Percentiles rank a stretch among this genome's conserved stretches.
Evolutionary conservation across 345 rosid species (phyloP).

Genomic region (Trapa bicornis): DNA sequence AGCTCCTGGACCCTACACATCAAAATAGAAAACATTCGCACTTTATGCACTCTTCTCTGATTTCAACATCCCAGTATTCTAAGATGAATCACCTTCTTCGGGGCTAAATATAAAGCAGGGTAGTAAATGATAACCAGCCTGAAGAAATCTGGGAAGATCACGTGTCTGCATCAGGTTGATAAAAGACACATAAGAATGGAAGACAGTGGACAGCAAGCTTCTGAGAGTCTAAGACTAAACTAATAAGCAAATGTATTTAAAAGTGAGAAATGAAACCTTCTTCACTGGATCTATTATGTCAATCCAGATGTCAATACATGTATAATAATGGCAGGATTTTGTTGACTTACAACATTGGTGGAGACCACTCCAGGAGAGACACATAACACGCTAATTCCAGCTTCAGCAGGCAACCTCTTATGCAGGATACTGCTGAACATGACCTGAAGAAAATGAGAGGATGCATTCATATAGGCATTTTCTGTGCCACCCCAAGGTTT

Average conservation of each 20-base stretch:
- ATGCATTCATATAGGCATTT: background rate
- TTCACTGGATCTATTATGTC: background rate
- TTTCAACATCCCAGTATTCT: too few relatives aligned
- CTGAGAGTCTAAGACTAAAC: background rate
- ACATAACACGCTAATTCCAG: slow-evolving; percentile 76
- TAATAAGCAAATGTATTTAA: background rate
- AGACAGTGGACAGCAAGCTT: background rate
- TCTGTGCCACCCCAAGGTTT: background rate
- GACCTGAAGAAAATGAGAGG: slow-evolving; percentile 44
- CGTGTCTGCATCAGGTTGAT: slow-evolving; percentile 50
- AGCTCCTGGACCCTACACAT: slow-evolving; percentile 60
- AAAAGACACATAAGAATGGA: background rate
- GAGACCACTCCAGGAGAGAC: slow-evolving; percentile 83
- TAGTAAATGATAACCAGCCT: slow-evolving; percentile 63
- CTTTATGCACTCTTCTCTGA: too few relatives aligned
- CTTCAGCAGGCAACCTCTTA: slow-evolving; percentile 75
- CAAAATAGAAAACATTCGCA: background rate
- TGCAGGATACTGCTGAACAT: slow-evolving; percentile 91
- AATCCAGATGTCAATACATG: background rate
- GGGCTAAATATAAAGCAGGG: slow-evolving; percentile 83
- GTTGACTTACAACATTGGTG: slow-evolving; percentile 81
- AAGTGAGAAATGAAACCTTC: background rate
- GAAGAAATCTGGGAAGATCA: slow-evolving; percentile 77
- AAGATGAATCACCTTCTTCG: slow-evolving; percentile 54
- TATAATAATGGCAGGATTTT: background rate